These are phyloP conservation scores for Neurospora sp. DNA, from an alignment of 495 filamentous ascomycete genomes.

Conservation along the genomic window DNA sequence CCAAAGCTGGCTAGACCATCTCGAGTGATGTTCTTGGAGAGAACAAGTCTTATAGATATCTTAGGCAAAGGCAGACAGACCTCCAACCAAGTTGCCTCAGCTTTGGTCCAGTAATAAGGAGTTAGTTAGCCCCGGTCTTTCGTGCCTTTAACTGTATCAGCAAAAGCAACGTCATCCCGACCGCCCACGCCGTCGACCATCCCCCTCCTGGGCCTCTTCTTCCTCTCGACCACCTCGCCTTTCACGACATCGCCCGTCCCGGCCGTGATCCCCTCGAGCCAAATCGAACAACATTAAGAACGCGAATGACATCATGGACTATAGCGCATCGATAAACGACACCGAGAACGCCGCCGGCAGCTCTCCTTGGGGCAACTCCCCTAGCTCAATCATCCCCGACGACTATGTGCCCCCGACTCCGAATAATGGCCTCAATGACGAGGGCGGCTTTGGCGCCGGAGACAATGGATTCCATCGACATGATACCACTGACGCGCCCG, in stretches of 20 bases:
- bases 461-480: constrained; percentile 25
- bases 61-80: not conserved
- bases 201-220: not conserved
- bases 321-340: constrained; percentile 66
- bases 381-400: constrained; percentile 23
- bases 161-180: not conserved
- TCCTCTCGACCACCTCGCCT: not conserved
- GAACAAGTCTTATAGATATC: not conserved
- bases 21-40: not conserved
- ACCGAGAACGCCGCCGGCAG: constrained; percentile 57
- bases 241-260: not conserved
- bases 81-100: not conserved
- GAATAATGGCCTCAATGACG: constrained; percentile 29
- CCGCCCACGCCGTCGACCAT: not conserved
- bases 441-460: constrained; percentile 27
- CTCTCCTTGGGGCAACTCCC: constrained; percentile 70
- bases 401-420: constrained; percentile 24
- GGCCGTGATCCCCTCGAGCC: not conserved
- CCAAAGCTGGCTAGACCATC: not conserved
- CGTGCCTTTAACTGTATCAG: not conserved
- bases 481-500: constrained; percentile 20
- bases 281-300: not conserved
- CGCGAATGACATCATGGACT: constrained; percentile 55
- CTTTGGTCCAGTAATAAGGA: not conserved
- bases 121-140: not conserved